Conservation (phyloP, 2,329 filamentous ascomycete species). For the Colletotrichum acutatum region DNA sequence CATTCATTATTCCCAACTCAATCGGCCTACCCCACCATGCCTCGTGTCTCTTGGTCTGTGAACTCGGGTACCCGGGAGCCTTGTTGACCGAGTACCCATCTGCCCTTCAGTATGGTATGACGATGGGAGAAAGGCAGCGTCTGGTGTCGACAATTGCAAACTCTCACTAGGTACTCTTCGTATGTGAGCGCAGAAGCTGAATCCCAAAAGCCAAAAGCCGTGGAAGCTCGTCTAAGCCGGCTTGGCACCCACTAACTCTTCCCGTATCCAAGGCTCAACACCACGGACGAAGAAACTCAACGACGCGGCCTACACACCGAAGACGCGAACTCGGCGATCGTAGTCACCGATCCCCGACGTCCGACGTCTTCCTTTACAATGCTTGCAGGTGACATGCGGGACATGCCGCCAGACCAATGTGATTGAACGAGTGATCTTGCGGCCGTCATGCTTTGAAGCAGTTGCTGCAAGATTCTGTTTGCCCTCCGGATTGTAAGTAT, state of each 20-base stretch:
- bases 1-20: conserved; percentile 19
- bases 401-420: conserved; percentile 21
- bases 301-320: not conserved
- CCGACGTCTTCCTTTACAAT: not conserved
- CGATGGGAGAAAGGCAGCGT: not conserved
- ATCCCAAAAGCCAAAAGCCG: not conserved
- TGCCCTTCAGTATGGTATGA: too few species aligned
- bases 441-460: conserved; percentile 6
- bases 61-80: not conserved
- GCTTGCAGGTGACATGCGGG: not conserved
- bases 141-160: not conserved
- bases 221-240: not conserved
- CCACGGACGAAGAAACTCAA: not conserved
- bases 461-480: not conserved
- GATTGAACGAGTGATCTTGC: conserved; percentile 12
- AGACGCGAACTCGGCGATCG: conserved; percentile 20
- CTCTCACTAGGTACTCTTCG: not conserved
- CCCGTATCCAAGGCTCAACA: not conserved
- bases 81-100: not conserved
- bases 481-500: too few species aligned
- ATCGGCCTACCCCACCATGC: not conserved
- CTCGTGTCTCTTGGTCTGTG: not conserved
- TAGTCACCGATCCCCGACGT: conserved; percentile 26
- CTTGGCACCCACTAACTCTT: conserved; percentile 6
- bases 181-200: not conserved